These are phyloP conservation scores for Trifolium repens DNA, from an alignment of 306 rosid genomes.

Conservation along the genomic window DNA sequence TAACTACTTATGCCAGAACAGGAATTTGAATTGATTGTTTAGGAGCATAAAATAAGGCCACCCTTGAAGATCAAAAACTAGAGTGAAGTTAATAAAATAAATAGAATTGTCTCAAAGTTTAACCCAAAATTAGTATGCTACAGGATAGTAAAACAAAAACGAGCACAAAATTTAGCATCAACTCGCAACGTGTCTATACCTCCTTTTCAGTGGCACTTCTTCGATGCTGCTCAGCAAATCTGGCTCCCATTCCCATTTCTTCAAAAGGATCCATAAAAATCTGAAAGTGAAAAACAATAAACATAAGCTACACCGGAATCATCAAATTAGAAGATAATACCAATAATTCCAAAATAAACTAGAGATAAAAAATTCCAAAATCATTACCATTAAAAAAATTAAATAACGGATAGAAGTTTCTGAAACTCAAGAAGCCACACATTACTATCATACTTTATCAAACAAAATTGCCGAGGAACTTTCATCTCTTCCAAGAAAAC, in stretches of 20 bases:
- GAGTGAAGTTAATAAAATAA: slow-evolving; percentile 9
- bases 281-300: slow-evolving; percentile 49
- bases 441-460: slow-evolving; percentile 24
- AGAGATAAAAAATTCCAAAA: slow-evolving; percentile 31
- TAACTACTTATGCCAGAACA: slow-evolving; percentile 4
- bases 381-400: slow-evolving; percentile 26
- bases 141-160: slow-evolving; percentile 34
- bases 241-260: slow-evolving; percentile 81
- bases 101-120: slow-evolving; percentile 10
- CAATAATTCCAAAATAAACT: slow-evolving; percentile 7
- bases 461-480: slow-evolving; percentile 28
- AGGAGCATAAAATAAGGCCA: slow-evolving; percentile 19
- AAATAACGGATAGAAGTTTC: slow-evolving; percentile 18
- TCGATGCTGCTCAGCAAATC: slow-evolving; percentile 71
- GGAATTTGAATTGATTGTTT: slow-evolving; percentile 22
- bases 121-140: slow-evolving; percentile 35
- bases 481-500: slow-evolving; percentile 28
- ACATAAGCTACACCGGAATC: slow-evolving; percentile 32
- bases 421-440: slow-evolving; percentile 31
- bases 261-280: slow-evolving; percentile 90
- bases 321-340: slow-evolving; percentile 30
- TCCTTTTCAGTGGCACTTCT: slow-evolving; percentile 86
- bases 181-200: slow-evolving; percentile 51
- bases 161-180: slow-evolving; percentile 36
- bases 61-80: slow-evolving; percentile 16